Evolutionary conservation across 306 rosid species (phyloP).

Genomic region (Purshia tridentata): DNA sequence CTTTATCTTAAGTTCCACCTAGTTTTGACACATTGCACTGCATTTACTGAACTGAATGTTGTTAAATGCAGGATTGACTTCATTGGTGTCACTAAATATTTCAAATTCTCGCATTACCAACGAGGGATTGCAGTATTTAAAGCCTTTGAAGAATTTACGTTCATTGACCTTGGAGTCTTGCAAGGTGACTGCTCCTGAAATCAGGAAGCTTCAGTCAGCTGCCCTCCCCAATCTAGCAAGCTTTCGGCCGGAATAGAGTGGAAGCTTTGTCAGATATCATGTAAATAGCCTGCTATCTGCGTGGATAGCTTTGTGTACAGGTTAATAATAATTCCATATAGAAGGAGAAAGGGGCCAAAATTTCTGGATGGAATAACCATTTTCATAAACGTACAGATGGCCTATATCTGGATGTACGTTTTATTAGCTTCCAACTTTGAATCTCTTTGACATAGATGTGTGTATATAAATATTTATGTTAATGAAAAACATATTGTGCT

Average conservation of each 20-base stretch:
- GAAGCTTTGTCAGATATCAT: background rate
- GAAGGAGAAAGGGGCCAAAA: background rate
- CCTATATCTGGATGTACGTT: slow-evolving; percentile 24
- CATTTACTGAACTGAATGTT: no score
- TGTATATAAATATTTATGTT: background rate
- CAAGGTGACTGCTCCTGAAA: slow-evolving; percentile 63
- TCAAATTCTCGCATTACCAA: slow-evolving; percentile 62
- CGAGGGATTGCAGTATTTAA: slow-evolving; percentile 57
- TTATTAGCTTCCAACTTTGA: slow-evolving; percentile 16
- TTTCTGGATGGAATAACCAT: background rate
- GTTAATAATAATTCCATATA: slow-evolving; percentile 14
- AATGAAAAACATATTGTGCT: background rate
- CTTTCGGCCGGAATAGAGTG: slow-evolving; percentile 60
- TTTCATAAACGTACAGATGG: slow-evolving; percentile 22
- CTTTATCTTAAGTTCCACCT: no score
- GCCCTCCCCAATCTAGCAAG: slow-evolving; percentile 64
- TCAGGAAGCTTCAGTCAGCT: slow-evolving; percentile 56
- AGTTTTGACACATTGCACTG: no score
- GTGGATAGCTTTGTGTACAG: slow-evolving; percentile 34
- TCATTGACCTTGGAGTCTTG: slow-evolving; percentile 70
- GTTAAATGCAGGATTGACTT: slow-evolving; percentile 55
- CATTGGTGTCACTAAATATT: slow-evolving; percentile 61
- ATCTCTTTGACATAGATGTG: slow-evolving; percentile 7
- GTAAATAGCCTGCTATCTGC: slow-evolving; percentile 16
- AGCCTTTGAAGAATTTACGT: slow-evolving; percentile 55